A percentile compares a stretch with the other conserved stretches of the same genome.
phyloP scores from a whole-genome alignment of 805 yeast species.

The Millerago galiae region DNA sequence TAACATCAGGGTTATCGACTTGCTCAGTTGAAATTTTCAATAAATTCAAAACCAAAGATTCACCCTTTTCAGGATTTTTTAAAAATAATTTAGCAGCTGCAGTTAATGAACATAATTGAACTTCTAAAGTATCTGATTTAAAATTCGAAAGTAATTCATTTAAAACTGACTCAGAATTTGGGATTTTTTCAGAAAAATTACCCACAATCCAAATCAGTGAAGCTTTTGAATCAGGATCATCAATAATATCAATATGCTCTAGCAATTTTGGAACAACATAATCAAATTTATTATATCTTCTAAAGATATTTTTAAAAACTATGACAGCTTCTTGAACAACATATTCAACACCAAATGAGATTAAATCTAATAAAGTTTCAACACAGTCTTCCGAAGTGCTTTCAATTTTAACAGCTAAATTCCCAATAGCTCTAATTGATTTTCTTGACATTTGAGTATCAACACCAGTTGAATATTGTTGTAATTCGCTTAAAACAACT shows the following conservation, averaged over 20 bases:
- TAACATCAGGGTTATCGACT: constrained; percentile 71
- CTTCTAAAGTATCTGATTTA: constrained; percentile 61
- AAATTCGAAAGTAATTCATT: constrained; percentile 40
- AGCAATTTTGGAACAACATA: constrained; percentile 37
- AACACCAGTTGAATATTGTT: constrained; percentile 81
- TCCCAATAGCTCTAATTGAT: constrained; percentile 85
- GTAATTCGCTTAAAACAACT: constrained; percentile 64
- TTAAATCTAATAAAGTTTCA: constrained; percentile 48
- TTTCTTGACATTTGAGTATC: constrained; percentile 83
- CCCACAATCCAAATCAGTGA: constrained; percentile 85
- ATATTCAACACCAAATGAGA: constrained; percentile 61
- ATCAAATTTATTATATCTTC: constrained; percentile 65
- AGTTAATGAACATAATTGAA: constrained; percentile 67
- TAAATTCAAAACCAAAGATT: constrained; percentile 48
- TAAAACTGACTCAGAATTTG: constrained; percentile 35
- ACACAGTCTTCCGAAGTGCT: constrained; percentile 60
- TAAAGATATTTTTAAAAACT: constrained; percentile 67
- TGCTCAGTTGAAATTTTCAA: constrained; percentile 70
- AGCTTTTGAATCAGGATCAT: constrained; percentile 73
- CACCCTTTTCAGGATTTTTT: constrained; percentile 46
- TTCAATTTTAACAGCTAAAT: constrained; percentile 72
- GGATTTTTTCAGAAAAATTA: constrained; percentile 49
- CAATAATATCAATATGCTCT: constrained; percentile 42
- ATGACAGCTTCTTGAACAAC: constrained; percentile 76
- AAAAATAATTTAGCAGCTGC: constrained; percentile 68